phyloP scores from a whole-genome alignment of 768 basidiomycete genomes.

The Phylloporus sp. region DNA sequence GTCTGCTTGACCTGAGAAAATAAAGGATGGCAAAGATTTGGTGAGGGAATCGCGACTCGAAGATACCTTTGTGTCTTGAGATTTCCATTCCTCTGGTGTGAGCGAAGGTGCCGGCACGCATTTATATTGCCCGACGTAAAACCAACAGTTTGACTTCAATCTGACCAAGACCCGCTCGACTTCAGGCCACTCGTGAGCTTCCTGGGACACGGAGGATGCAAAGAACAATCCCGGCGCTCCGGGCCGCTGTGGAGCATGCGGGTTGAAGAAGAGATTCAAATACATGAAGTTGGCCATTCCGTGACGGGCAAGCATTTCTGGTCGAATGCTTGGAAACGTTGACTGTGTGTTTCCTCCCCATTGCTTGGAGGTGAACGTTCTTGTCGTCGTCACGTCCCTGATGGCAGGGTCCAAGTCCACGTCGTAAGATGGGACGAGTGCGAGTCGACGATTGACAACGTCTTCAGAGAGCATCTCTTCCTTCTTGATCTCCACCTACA shows the following conservation, averaged over 20 bases:
- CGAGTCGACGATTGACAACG: constrained; percentile 13
- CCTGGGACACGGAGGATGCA: neutral
- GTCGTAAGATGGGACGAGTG: constrained; percentile 1
- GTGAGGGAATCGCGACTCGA: neutral
- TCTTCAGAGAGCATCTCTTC: constrained; percentile 20
- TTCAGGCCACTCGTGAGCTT: neutral
- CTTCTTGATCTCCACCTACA: constrained; percentile 13
- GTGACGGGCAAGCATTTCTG: constrained; percentile 11
- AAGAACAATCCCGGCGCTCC: constrained; percentile 18
- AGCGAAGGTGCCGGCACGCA: constrained; percentile 9
- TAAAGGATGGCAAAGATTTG: neutral
- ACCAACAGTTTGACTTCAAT: constrained; percentile 11
- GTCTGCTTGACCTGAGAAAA: constrained; percentile 16
- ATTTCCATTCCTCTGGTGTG: constrained; percentile 14
- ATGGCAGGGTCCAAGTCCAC: constrained; percentile 10
- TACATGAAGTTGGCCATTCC: constrained; percentile 19
- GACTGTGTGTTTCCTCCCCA: constrained; percentile 17
- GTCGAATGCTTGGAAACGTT: constrained; percentile 12
- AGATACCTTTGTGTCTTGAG: constrained; percentile 13
- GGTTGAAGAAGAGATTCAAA: constrained; percentile 15
- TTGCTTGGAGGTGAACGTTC: constrained; percentile 12
- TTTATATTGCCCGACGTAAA: constrained; percentile 18
- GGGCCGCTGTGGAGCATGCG: constrained; percentile 13
- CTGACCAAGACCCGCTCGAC: constrained; percentile 10
- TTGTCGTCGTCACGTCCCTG: constrained; percentile 16